Conservation (phyloP, 495 filamentous ascomycete species). For the Staphylotrichum longicolle region DNA sequence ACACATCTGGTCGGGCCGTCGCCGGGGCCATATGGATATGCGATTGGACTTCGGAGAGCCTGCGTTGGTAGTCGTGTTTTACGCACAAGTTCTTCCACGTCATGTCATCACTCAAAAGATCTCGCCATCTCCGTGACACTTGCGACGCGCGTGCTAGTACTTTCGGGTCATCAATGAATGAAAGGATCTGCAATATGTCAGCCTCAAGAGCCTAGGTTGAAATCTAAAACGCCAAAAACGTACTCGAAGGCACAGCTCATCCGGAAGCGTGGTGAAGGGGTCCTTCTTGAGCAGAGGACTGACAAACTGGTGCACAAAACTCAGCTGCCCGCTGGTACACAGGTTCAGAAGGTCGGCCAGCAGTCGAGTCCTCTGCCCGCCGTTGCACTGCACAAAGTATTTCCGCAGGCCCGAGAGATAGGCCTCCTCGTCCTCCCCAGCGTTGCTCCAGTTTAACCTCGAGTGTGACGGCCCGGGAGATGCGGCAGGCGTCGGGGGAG, state of each 20-base stretch:
- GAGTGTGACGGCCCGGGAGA: conserved; percentile 54
- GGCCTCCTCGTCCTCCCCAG: conserved; percentile 51
- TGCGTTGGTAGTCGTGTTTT: conserved; percentile 80
- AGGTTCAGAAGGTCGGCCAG: conserved; percentile 83
- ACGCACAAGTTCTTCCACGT: conserved; percentile 97
- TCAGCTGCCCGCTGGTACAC: conserved; percentile 90
- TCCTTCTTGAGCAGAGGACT: conserved; percentile 92
- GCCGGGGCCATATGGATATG: conserved; percentile 26
- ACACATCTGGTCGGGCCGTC: conserved; percentile 27
- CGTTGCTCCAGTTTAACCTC: conserved; percentile 53
- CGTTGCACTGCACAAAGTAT: conserved; percentile 51
- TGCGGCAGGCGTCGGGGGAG: conserved; percentile 56
- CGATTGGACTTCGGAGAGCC: conserved; percentile 46
- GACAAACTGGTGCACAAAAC: conserved; percentile 92
- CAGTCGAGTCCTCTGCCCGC: conserved; percentile 55
- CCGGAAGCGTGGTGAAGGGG: conserved; percentile 83
- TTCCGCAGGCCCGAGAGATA: conserved; percentile 50
- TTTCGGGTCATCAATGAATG: conserved; percentile 91
- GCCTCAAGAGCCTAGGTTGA: not conserved
- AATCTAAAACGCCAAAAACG: not conserved
- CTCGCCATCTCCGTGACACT: conserved; percentile 89
- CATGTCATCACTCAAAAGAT: conserved; percentile 89
- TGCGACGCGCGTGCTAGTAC: conserved; percentile 89
- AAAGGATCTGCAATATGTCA: conserved; percentile 62
- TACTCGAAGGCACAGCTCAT: conserved; percentile 87